These are phyloP conservation scores for Podospora pseudopauciseta DNA, from an alignment of 495 filamentous ascomycete species.

Conservation along the genomic window DNA sequence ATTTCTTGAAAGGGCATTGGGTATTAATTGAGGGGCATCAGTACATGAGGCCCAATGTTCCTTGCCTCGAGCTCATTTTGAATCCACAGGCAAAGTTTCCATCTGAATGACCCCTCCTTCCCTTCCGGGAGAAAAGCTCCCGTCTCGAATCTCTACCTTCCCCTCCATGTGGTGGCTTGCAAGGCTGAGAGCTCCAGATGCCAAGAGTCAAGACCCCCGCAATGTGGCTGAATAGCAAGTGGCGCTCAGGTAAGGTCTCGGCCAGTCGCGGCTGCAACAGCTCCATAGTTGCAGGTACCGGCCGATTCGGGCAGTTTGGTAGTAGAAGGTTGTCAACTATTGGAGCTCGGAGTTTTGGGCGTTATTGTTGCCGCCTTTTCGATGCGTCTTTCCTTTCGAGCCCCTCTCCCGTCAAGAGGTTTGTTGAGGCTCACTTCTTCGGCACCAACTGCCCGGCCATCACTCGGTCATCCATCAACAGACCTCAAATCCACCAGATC, in stretches of 20 bases:
- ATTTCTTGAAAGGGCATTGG: neutral
- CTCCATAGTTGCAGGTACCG: neutral
- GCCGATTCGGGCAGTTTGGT: conserved; percentile 6
- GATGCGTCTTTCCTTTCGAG: conserved; percentile 22
- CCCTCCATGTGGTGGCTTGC: neutral
- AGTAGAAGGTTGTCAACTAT: conserved; percentile 8
- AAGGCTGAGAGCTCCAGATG: neutral
- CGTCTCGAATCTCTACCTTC: neutral
- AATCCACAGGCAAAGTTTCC: neutral
- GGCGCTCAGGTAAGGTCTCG: neutral
- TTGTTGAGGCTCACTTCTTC: conserved; percentile 15
- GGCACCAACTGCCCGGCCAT: neutral
- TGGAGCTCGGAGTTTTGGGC: neutral
- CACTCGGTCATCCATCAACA: neutral
- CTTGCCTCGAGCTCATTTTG: neutral
- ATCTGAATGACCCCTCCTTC: conserved; percentile 9
- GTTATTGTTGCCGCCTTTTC: conserved; percentile 16
- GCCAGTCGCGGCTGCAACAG: neutral
- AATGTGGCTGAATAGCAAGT: neutral
- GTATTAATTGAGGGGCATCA: neutral
- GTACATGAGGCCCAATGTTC: neutral
- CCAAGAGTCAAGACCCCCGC: neutral
- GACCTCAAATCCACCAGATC: conserved; percentile 2
- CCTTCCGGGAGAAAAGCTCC: conserved; percentile 2
- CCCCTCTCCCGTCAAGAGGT: conserved; percentile 18